These are phyloP conservation scores for Phytophthora pistaciae DNA, from an alignment of 352 stramenopile species.

Conservation along the genomic window DNA sequence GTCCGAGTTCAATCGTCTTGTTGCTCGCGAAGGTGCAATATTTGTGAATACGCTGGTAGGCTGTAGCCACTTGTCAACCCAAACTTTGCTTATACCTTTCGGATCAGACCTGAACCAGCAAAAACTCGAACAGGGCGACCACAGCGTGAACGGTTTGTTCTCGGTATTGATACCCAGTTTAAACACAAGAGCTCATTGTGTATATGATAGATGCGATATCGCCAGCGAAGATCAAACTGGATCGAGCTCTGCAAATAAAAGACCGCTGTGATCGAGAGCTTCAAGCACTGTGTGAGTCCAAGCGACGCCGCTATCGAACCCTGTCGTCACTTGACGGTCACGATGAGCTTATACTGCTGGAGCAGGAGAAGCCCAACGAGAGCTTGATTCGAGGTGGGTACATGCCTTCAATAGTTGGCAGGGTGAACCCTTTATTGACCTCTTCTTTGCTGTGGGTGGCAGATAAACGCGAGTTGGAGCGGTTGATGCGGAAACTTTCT, in stretches of 20 bases:
- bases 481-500: slow-evolving; percentile 69
- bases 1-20: neutral
- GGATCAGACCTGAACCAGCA: neutral
- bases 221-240: slow-evolving; percentile 52
- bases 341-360: slow-evolving; percentile 34
- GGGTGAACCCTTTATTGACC: slow-evolving; percentile 2
- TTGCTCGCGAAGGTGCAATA: neutral
- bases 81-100: neutral
- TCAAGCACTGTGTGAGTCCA: slow-evolving; percentile 53
- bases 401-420: neutral
- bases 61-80: too few species aligned
- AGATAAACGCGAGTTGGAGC: slow-evolving; percentile 70
- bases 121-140: neutral
- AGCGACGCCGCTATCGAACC: slow-evolving; percentile 22
- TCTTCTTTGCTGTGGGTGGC: neutral
- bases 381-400: slow-evolving; percentile 39
- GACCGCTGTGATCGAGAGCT: slow-evolving; percentile 67
- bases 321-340: slow-evolving; percentile 27
- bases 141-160: slow-evolving; percentile 1
- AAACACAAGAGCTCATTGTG: neutral
- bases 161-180: neutral
- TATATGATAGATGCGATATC: slow-evolving; percentile 4
- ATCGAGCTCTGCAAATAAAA: slow-evolving; percentile 61
- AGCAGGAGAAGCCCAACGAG: slow-evolving; percentile 54
- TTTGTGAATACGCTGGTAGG: neutral